These are phyloP conservation scores for Echinochloa phyllopogon DNA, from an alignment of 176 grass and related monocot genomes.

Conservation along the genomic window DNA sequence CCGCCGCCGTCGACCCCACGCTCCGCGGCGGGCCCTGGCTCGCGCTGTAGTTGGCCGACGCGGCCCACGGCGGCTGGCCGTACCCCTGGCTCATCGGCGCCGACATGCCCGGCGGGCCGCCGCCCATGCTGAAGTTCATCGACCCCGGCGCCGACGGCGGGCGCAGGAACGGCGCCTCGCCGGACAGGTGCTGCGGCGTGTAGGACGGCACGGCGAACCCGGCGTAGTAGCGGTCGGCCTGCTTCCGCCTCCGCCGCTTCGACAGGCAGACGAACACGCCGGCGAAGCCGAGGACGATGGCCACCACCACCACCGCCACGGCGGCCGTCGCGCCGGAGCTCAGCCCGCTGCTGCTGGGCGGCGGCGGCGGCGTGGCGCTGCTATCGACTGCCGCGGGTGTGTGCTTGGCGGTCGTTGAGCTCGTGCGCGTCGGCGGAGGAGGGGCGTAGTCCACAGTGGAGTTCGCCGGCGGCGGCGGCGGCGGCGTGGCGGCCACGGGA, in stretches of 20 bases:
- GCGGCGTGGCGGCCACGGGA: constrained; percentile 9
- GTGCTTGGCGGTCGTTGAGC: not conserved
- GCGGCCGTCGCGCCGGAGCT: constrained; percentile 48
- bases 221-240: constrained; percentile 55
- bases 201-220: constrained; percentile 59
- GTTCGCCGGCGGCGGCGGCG: not conserved
- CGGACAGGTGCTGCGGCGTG: constrained; percentile 65
- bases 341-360: constrained; percentile 38
- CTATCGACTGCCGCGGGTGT: constrained; percentile 20
- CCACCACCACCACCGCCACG: constrained; percentile 51
- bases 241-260: constrained; percentile 55
- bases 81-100: constrained; percentile 31
- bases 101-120: constrained; percentile 25
- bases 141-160: constrained; percentile 44
- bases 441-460: not conserved
- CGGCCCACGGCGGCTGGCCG: not conserved
- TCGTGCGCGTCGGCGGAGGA: constrained; percentile 19
- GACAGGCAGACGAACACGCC: constrained; percentile 59
- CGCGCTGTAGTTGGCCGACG: constrained; percentile 50
- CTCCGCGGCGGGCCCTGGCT: constrained; percentile 51
- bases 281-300: constrained; percentile 54
- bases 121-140: constrained; percentile 54
- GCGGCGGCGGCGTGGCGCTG: not conserved
- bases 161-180: constrained; percentile 70
- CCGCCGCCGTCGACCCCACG: not conserved